Conservation (phyloP, 345 rosid genomes). For the Eutrema japonicum region DNA sequence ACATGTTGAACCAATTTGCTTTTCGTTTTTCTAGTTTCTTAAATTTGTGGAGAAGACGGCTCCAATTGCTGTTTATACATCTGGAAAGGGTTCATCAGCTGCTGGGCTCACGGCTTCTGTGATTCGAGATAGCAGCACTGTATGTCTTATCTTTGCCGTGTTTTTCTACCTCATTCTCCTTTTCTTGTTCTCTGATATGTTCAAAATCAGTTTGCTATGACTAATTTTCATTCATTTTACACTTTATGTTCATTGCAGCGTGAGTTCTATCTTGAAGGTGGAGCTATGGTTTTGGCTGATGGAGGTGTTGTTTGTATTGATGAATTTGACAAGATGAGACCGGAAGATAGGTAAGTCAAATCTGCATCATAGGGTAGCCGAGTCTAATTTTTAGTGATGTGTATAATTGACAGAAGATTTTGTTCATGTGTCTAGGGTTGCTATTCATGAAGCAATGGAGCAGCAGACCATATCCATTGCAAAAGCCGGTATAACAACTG, state of each 20-base stretch:
- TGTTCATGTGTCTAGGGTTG: slow-evolving; percentile 62
- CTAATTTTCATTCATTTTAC: slow-evolving; percentile 27
- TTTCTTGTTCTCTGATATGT: slow-evolving; percentile 2
- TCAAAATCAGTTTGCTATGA: background rate
- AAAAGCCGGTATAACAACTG: slow-evolving; percentile 98
- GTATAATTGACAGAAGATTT: background rate
- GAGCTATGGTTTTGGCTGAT: slow-evolving; percentile 99
- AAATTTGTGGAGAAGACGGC: slow-evolving; percentile 98
- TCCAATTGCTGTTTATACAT: slow-evolving; percentile 95
- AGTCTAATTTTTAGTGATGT: background rate
- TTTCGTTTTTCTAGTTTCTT: slow-evolving; percentile 60
- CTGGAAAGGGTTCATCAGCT: slow-evolving; percentile 98
- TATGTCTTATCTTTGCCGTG: slow-evolving; percentile 47
- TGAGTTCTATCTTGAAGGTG: slow-evolving; percentile 98
- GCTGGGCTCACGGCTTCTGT: slow-evolving; percentile 99
- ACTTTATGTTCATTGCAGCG: slow-evolving; percentile 55
- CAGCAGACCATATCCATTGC: slow-evolving; percentile 99
- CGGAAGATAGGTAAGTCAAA: slow-evolving; percentile 81
- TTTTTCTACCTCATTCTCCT: slow-evolving; percentile 7
- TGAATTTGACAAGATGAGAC: slow-evolving; percentile 98
- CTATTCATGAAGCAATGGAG: slow-evolving; percentile 99
- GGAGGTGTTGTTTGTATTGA: slow-evolving; percentile 99
- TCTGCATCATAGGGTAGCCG: background rate
- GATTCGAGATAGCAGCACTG: slow-evolving; percentile 82
- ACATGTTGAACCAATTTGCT: slow-evolving; percentile 6